Conservation (phyloP, 2,329 filamentous ascomycete genomes). For the Penicillium brevicompactum region DNA sequence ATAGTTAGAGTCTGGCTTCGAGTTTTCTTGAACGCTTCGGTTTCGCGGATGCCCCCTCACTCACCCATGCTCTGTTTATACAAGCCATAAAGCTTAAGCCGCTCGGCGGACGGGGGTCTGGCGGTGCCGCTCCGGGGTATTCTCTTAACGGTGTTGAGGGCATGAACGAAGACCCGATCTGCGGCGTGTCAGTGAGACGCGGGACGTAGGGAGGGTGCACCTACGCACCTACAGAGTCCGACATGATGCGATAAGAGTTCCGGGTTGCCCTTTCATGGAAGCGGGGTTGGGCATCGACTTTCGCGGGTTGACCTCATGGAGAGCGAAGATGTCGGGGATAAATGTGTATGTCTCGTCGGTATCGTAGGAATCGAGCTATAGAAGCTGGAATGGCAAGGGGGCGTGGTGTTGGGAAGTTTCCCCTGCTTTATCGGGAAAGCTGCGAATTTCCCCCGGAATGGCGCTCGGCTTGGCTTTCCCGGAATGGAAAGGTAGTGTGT, state of each 20-base stretch:
- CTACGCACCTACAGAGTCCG: slow-evolving; percentile 50
- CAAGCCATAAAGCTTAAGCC: slow-evolving; percentile 90
- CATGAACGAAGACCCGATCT: slow-evolving; percentile 99
- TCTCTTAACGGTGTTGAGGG: slow-evolving; percentile 97
- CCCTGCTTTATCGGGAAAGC: slow-evolving; percentile 1
- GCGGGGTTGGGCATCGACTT: slow-evolving; percentile 32
- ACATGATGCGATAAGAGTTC: slow-evolving; percentile 39
- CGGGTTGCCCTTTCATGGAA: slow-evolving; percentile 36
- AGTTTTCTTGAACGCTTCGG: slow-evolving; percentile 5
- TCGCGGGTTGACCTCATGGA: slow-evolving; percentile 31
- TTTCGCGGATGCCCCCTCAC: slow-evolving; percentile 12
- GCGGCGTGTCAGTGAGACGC: slow-evolving; percentile 8
- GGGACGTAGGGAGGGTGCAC: not conserved
- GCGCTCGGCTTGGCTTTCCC: not conserved
- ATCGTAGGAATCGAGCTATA: not conserved
- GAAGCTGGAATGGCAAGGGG: slow-evolving; percentile 3
- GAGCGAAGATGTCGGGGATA: slow-evolving; percentile 7
- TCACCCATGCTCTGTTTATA: slow-evolving; percentile 96
- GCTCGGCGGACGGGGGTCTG: slow-evolving; percentile 80
- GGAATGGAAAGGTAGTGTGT: not conserved
- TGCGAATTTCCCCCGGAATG: slow-evolving; percentile 7
- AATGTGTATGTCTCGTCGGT: not conserved
- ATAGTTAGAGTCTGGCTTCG: slow-evolving; percentile 3
- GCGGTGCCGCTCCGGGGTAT: slow-evolving; percentile 91
- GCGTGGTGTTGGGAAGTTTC: not conserved